These are phyloP conservation scores for Alternaria novae-zelandiae DNA, from an alignment of 2,329 filamentous ascomycete genomes.

Conservation along the genomic window DNA sequence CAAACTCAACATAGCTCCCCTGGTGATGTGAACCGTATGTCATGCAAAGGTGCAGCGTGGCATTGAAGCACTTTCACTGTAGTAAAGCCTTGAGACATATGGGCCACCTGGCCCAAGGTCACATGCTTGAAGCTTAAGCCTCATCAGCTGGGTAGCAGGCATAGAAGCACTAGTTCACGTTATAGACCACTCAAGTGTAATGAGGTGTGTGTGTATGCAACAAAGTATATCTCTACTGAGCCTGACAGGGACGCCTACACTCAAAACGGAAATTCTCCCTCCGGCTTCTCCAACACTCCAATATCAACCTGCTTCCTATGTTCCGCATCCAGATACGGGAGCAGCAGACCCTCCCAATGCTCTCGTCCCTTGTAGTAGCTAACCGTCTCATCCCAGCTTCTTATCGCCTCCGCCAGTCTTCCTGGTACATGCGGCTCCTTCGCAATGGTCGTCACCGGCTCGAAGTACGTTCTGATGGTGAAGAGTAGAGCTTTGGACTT, in stretches of 20 bases:
- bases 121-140: too few relatives aligned
- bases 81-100: background rate
- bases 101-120: background rate
- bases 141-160: background rate
- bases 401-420: background rate
- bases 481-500: constrained; percentile 1
- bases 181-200: too few relatives aligned
- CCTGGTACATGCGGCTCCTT: constrained; percentile 4
- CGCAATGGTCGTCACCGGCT: background rate
- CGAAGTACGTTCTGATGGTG: background rate
- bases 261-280: background rate
- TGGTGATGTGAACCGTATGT: background rate
- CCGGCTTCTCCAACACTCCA: background rate
- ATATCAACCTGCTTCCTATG: constrained; percentile 1
- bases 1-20: background rate
- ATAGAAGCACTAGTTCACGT: background rate
- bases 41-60: background rate
- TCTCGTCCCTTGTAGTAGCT: constrained; percentile 2
- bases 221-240: background rate
- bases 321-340: constrained; percentile 1
- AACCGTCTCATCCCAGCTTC: background rate
- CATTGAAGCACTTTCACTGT: background rate
- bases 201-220: background rate
- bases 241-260: background rate
- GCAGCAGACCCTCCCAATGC: background rate